Base-by-base conservation (phyloP, 176 grass and related monocot species). In the Oryza officinalis region DNA sequence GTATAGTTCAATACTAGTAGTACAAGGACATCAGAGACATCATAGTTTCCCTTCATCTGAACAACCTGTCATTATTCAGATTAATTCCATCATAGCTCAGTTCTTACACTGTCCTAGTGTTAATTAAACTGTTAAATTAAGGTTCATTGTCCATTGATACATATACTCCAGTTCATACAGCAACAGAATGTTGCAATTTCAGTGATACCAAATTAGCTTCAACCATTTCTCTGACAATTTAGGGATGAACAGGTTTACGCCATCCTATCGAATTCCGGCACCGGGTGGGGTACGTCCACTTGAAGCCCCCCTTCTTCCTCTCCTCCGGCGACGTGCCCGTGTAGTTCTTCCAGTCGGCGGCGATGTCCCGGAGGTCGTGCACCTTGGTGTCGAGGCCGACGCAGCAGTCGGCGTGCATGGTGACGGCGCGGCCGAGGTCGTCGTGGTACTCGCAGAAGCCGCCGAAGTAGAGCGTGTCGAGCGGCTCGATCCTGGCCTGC, bases 381-480 rank as follows among this genome's bases (percentile, higher is more conserved):
- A 93, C 41, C 85, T 97, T 97, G 23, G 27, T 81, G 0, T n/a
- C 73, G 0, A 93, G 26, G 15, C 91, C 87, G 4, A 89, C 40
- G 22, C 88, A 91, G 54, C 94, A 97, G 43, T 89, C 85, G 27
- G 84, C 89, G 23, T 97, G 94, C 75, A 97, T 64, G 6, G 91
- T 97, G 65, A 69, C 91, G 25, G 87, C 30, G 63, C 22, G 75
- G 30, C 47, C 79, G 2, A 85, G 27, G 28, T 90, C 78, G 5
- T 54, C 23, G 52, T 38, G 60, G 31, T 40, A 75, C 43, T 91
- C 52, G 31, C 94, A 97, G 63, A 97, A 87, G 4, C 87, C 74
- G 6, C 79, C 74, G 59, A 88, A 85, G 37, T 78, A 37, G 10
- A 50, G 73, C 31, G 84, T 86, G 47, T 93, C 82, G 20, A 97